Base-by-base conservation (phyloP, 2,329 filamentous ascomycete species). In the Aspergillus candidus region DNA sequence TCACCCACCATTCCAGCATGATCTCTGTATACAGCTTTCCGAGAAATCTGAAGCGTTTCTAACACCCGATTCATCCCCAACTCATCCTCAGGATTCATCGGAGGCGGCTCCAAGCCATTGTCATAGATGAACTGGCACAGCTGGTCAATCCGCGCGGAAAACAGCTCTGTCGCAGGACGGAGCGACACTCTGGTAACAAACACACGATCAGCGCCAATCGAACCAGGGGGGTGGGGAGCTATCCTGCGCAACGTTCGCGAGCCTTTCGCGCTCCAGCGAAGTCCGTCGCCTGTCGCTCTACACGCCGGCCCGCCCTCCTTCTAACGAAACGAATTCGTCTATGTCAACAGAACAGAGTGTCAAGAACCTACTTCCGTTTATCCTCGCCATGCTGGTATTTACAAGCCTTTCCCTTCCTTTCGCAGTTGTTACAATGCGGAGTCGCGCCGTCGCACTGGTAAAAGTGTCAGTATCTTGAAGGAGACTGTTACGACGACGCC, bases 111-210 rank as follows among this genome's bases (percentile, higher is more conserved):
- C 3, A 71, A 54, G 3, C 66, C 66, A 50, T 68, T 57, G 13
- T 69, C 65, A 35, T 61, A 49, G n/a, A 72, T 71, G 27, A 70
- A 72, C 17, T 67, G 62, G 44, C 53, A 59, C 13, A 68, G 52
- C 44, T 68, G 64, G 43, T 68, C 65, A 37, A 68, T 64, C 35
- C 65, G 51, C 2, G 61, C 56, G 3, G 64, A 66, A 41, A 68
- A 68, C 1, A 68, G 48, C 44, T 66, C 63, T 7, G 63, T 63
- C 4, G 62, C 59, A 40, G 59, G 61, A 42, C 62, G 58, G n/a
- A 66, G 55, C 13, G 63, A 65, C 10, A 66, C 59, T 42, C 63
- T 66, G 36, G 18, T 13, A 32, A 27, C n/a, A 15, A 4, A 50
- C 41, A 27, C 22, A 39, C 14, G 13, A 41, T 50, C 35, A 48